Evolutionary conservation across 805 yeast species (phyloP).

Genomic region (Myxozyma neotropica): DNA sequence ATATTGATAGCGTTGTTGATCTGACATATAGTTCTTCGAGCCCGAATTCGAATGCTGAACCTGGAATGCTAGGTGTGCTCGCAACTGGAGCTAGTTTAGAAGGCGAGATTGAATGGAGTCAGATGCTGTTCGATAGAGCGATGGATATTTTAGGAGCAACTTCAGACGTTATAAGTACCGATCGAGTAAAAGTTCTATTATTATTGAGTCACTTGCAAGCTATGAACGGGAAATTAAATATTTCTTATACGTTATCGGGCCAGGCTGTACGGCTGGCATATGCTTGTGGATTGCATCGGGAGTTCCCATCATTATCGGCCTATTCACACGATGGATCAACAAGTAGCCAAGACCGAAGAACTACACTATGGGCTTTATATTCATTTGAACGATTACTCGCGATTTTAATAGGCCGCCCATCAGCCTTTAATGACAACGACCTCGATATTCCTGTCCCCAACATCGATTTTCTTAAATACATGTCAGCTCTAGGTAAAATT

Average conservation of each 20-base stretch:
- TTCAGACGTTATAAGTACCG: slow-evolving; percentile 20
- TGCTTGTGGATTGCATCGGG: slow-evolving; percentile 32
- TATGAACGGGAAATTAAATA: slow-evolving; percentile 25
- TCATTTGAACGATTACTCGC: slow-evolving; percentile 26
- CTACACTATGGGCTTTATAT: slow-evolving; percentile 26
- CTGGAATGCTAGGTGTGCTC: slow-evolving; percentile 21
- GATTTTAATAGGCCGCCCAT: slow-evolving; percentile 28
- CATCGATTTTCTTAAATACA: slow-evolving; percentile 26
- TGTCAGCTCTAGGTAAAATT: slow-evolving; percentile 27
- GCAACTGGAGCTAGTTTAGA: slow-evolving; percentile 31
- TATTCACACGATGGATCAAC: slow-evolving; percentile 16
- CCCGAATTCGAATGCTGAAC: slow-evolving; percentile 6
- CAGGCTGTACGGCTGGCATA: slow-evolving; percentile 28
- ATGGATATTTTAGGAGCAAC: slow-evolving; percentile 18
- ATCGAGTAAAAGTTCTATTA: slow-evolving; percentile 26
- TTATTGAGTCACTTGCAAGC: slow-evolving; percentile 26
- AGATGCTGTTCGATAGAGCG: slow-evolving; percentile 11
- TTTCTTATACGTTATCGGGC: slow-evolving; percentile 25
- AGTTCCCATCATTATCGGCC: slow-evolving; percentile 26
- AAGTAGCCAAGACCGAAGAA: slow-evolving; percentile 19
- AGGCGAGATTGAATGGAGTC: slow-evolving; percentile 26
- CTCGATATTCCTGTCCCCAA: slow-evolving; percentile 24
- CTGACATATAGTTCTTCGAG: slow-evolving; percentile 14
- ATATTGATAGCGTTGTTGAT: slow-evolving; percentile 15
- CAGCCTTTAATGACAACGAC: slow-evolving; percentile 27